Percentiles rank a stretch among this genome's conserved stretches.
These are phyloP conservation scores for Nasturtium officinale DNA, from an alignment of 345 rosid species.

Conservation along the genomic window DNA sequence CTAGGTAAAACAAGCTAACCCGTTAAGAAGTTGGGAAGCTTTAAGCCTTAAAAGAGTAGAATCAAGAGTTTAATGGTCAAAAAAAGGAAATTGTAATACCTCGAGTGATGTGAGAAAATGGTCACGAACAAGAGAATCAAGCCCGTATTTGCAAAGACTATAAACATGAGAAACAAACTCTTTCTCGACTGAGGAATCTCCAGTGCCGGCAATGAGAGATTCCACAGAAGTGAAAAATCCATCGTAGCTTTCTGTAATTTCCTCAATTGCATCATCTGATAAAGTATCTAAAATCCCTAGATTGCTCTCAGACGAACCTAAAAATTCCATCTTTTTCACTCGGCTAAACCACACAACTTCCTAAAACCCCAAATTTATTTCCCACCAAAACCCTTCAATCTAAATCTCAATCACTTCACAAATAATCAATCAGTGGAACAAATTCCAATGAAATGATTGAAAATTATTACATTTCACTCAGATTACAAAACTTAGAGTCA, in stretches of 20 bases:
- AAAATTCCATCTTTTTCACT: conserved; percentile 49
- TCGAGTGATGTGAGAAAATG: conserved; percentile 71
- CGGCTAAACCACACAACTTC: neutral
- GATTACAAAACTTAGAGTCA: neutral
- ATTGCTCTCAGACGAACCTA: conserved; percentile 46
- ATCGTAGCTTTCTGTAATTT: conserved; percentile 59
- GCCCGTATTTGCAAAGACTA: conserved; percentile 70
- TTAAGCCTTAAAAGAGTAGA: neutral
- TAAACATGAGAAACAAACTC: conserved; percentile 58
- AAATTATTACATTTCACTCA: neutral
- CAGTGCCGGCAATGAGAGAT: conserved; percentile 56
- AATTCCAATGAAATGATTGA: neutral
- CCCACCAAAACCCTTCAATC: neutral
- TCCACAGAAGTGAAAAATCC: conserved; percentile 62
- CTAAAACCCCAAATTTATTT: conserved; percentile 6
- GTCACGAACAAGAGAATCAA: conserved; percentile 69
- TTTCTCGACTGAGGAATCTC: conserved; percentile 45
- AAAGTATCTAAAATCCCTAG: conserved; percentile 58
- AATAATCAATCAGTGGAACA: neutral
- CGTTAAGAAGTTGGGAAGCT: neutral
- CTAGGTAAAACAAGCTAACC: neutral
- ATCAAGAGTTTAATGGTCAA: neutral
- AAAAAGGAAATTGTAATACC: conserved; percentile 35
- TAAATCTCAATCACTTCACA: neutral
- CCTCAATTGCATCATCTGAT: conserved; percentile 53